Base-by-base conservation (phyloP, 768 basidiomycete genomes). In the Xerocomellus chrysenteron region DNA sequence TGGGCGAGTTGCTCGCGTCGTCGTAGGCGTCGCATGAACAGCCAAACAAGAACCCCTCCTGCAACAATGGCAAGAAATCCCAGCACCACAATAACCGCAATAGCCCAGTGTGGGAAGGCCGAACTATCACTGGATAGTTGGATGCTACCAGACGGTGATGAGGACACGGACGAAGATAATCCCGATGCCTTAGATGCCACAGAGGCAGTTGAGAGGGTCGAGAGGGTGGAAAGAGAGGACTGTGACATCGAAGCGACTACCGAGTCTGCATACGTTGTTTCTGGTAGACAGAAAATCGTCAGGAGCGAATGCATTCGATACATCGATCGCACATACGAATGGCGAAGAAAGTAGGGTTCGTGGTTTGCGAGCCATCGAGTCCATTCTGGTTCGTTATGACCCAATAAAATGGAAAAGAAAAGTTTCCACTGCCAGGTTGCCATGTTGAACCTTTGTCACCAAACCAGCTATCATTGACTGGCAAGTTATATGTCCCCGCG, bases 41-140 rank as follows among this genome's bases (percentile, higher is more conserved):
- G 73, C 78, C 91, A 92, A 37, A 78, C 75, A 51, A 92, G 80
- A 49, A 87, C 71, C 61, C 86, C 83, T 6, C 82, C 76, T 14
- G 88, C 84, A 42, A 84, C 79, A 58, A 94, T 85, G 53, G 92
- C 91, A 57, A 94, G 78, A 74, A 93, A 87, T 26, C 91, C 92
- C 26, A 95, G 82, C 41, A 94, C 82, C 46, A 87, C 88, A 50
- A 94, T 90, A 60, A 94, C 87, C 50, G 94, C 92, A 65, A 95
- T 95, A 11, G 90, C 94, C 93, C 92, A 94, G 67, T 83, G 84
- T 10, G 92, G 93, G 68, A 94, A 94, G 36, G 76, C 63, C 16
- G 78, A 67, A 54, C 59, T 66, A 49, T 65, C 61, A 30, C 54
- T 54, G 17, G 65, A 57, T 48, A 67, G 61, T 68, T 88, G 89